phyloP scores from a whole-genome alignment of 2,329 filamentous ascomycete genomes.

The Xylaria sp. region DNA sequence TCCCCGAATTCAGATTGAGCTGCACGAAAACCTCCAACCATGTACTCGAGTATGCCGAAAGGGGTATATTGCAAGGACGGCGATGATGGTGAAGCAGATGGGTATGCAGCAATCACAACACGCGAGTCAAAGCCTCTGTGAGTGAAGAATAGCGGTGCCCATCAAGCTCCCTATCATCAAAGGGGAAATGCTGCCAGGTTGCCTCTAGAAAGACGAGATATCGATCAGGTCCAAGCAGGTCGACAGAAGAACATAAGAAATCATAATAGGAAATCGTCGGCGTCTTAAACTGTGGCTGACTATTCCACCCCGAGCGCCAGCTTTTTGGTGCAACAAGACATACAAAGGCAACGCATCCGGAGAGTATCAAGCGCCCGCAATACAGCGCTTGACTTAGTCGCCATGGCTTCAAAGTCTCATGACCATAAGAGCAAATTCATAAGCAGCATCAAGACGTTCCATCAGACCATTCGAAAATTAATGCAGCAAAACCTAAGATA shows the following conservation, averaged over 20 bases:
- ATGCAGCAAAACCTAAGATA: constrained; percentile 48
- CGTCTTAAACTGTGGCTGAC: constrained; percentile 43
- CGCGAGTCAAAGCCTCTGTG: constrained; percentile 20
- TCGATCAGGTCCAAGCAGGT: constrained; percentile 34
- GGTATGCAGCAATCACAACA: constrained; percentile 25
- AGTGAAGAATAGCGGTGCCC: constrained; percentile 25
- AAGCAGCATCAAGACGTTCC: constrained; percentile 41
- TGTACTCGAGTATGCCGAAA: constrained; percentile 37
- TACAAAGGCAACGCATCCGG: constrained; percentile 43
- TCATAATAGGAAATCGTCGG: constrained; percentile 45
- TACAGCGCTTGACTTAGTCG: constrained; percentile 27
- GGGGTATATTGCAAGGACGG: constrained; percentile 44
- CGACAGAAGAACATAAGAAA: constrained; percentile 41
- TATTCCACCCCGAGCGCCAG: constrained; percentile 41
- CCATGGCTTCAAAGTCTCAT: constrained; percentile 33
- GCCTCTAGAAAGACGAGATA: constrained; percentile 37
- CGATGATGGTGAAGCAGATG: constrained; percentile 26
- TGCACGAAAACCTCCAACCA: constrained; percentile 35
- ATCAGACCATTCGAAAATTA: constrained; percentile 42
- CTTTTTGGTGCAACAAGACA: constrained; percentile 44
- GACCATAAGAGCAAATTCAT: constrained; percentile 40
- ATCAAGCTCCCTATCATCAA: constrained; percentile 36
- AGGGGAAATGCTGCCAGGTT: constrained; percentile 42
- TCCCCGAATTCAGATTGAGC: constrained; percentile 33
- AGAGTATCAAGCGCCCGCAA: constrained; percentile 38